phyloP scores from a whole-genome alignment of 805 yeast species.

The Wickerhamomyces hampshirensis region DNA sequence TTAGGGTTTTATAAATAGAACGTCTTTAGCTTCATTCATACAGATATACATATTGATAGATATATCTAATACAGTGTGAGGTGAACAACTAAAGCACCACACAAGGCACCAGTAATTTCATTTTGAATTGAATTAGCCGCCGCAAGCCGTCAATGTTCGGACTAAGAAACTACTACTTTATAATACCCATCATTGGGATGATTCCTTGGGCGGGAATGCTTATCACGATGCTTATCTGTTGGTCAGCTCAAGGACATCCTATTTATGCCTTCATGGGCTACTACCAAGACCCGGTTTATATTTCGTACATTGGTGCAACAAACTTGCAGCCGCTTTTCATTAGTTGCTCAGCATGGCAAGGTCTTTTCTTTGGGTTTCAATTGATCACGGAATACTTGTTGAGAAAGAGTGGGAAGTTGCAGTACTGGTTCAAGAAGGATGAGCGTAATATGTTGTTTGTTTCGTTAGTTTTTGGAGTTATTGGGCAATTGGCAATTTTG shows the following conservation, averaged over 20 bases:
- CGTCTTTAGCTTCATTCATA: no score
- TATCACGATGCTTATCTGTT: conserved; percentile 66
- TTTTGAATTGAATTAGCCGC: no score
- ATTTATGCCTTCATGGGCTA: conserved; percentile 50
- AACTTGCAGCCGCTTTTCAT: conserved; percentile 81
- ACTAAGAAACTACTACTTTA: conserved; percentile 37
- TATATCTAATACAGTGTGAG: no score
- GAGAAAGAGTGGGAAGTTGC: conserved; percentile 49
- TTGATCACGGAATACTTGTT: conserved; percentile 58
- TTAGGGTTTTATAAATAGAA: no score
- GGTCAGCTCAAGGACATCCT: conserved; percentile 83
- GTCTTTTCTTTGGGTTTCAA: conserved; percentile 63
- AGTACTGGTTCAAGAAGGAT: conserved; percentile 34
- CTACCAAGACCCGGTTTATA: conserved; percentile 53
- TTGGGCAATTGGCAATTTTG: conserved; percentile 70
- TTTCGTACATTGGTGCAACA: conserved; percentile 87
- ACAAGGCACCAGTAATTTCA: no score
- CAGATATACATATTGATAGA: no score
- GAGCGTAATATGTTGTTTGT: conserved; percentile 38
- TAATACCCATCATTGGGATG: conserved; percentile 62
- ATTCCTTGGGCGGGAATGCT: conserved; percentile 91
- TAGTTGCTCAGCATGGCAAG: conserved; percentile 72
- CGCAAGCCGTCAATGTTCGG: no score
- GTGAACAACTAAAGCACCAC: no score
- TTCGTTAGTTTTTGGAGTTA: conserved; percentile 38